Evolutionary conservation across 2,329 filamentous ascomycete genomes (phyloP), one percentile per base, ranked within the genome.

Genomic region (Alternaria atra): DNA sequence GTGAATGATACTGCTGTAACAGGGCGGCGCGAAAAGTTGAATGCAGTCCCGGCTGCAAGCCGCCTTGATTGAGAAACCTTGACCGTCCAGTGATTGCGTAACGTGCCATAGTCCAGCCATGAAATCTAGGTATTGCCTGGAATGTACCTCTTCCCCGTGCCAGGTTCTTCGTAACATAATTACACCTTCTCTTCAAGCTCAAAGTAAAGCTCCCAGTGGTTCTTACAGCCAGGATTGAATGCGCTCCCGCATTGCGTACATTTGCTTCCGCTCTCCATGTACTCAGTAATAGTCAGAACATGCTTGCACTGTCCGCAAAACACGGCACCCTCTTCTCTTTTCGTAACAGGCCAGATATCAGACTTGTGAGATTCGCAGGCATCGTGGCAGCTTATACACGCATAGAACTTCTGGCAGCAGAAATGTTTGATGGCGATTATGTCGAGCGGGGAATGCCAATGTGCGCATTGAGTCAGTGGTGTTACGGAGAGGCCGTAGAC

Each of bases 401-500:
- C 75, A 63, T 78, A 79, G 63, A 77, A 79, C 52, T 73, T 77
- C 15, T 65, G 53, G 66, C 76, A 79, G 66, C 76, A 79, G 47
- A 65, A 65, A 52, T 78, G 74, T 40, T 77, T 73, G 59, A 79
- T 77, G 55, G 76, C 75, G 58, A 79, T 75, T 60, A 77, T 76
- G 67, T 78, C 76, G 51, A 77, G 71, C 3, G 73, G 64, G 3
- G 73, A 72, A 44, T 70, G 65, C 62, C 68, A 79, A 57, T 79
- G 76, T 9, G 64, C 12, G 61, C 76, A 79, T 70, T 79, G 75
- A 1, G 75, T 77, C 25, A 67, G 55, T 3, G 70, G 58, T 1
- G 73, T 73, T 6, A 78, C 56, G 8, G 66, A 68, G 34, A 75
- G 15, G 40, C 76, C 76, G 51, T 74, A 61, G 6, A 77, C 65